Conservation (phyloP, 495 filamentous ascomycete species). For the Neurospora sublineolata region DNA sequence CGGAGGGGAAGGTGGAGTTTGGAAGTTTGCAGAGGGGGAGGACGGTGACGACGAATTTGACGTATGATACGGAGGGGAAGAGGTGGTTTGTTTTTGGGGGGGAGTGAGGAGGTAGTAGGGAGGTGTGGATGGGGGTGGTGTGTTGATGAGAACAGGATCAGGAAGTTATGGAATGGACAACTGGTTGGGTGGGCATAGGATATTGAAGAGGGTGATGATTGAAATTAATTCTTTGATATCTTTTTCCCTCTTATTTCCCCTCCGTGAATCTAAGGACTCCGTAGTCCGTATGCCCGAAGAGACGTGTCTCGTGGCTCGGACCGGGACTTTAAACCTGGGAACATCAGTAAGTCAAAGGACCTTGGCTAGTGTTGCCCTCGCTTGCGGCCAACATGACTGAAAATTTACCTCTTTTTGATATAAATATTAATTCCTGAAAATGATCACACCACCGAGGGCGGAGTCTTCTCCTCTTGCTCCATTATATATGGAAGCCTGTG, state of each 20-base stretch:
- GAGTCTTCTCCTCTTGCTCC: background rate
- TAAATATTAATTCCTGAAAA: too few species aligned
- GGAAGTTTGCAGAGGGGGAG: constrained; percentile 1
- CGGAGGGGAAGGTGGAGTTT: background rate
- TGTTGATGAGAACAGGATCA: background rate
- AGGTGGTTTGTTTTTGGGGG: background rate
- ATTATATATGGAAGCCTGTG: background rate
- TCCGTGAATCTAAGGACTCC: background rate
- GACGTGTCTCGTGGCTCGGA: background rate
- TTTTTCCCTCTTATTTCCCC: too few species aligned
- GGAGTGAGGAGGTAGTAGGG: background rate
- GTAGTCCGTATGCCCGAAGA: background rate
- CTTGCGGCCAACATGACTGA: background rate
- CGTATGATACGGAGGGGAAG: constrained; percentile 10
- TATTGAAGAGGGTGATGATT: background rate
- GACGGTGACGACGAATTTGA: background rate
- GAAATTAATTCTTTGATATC: too few species aligned
- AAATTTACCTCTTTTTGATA: too few species aligned
- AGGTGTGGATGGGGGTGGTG: background rate
- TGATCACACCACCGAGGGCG: background rate
- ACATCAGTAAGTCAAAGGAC: background rate
- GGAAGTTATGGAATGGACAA: background rate
- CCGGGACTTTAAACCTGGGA: background rate
- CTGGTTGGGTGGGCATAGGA: background rate
- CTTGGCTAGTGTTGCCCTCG: background rate